Base-by-base conservation (phyloP, 768 basidiomycete genomes). In the Pleurotus salmoneostramineus region DNA sequence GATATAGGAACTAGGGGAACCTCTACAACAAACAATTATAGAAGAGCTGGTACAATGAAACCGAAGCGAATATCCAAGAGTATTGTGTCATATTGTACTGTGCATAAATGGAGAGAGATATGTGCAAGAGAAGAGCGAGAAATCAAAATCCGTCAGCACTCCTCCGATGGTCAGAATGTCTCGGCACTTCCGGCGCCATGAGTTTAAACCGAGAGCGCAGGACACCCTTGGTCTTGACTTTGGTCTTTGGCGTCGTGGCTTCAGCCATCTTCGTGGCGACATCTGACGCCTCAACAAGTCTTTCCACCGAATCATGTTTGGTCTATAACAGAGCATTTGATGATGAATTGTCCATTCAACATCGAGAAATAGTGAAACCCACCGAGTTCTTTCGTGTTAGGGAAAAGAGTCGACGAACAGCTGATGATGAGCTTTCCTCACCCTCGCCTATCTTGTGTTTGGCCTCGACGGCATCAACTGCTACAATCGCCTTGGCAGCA, bases 401-500 rank as follows among this genome's bases (percentile, higher is more conserved):
- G 15, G 75, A 72, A 54, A 79, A 76, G 60, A 79, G 71, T 44
- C 74, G 69, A 36, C 68, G 70, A 36, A 74, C 63, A 44, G 64
- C 52, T 58, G 59, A n/a, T 66, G 60, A 60, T 58, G 31, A 58
- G 21, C 48, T 36, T 5, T 64, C 62, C 17, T 63, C 58, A 47
- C 66, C 66, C 6, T 66, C 58, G 42, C 66, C 68, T 36, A 69
- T 69, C 62, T 71, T 77, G 45, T 72, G 70, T 67, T 79, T 82
- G 35, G 76, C 74, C 27, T 83, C 81, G 56, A 84, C 71, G 4
- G 81, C 79, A 52, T 87, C 85, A 45, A 87, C 72, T 58, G 84
- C 77, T 5, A 80, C 84, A 55, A 88, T 83, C 6, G 84, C 80
- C 65, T 85, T 88, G 34, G 83, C 82, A n/a, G 81, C 71, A 15